Evolutionary conservation across 140 eudicot genomes (phyloP).

Genomic region (Flaveria floridana): DNA sequence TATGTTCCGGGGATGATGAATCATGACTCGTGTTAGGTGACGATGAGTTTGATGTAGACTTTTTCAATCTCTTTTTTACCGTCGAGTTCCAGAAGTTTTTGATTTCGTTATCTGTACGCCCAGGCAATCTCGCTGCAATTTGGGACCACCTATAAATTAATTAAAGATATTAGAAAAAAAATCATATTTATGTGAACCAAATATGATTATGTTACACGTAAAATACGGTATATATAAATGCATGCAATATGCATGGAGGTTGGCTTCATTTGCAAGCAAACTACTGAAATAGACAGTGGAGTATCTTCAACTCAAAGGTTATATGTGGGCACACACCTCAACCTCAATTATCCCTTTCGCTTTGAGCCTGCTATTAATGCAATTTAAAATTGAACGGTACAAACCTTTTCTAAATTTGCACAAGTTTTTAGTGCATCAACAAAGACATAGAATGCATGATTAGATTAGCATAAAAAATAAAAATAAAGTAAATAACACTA

Average conservation of each 20-base stretch:
- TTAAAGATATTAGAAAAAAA: background rate
- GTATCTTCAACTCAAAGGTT: slow-evolving; percentile 70
- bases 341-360: slow-evolving; percentile 35
- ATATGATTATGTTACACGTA: slow-evolving; percentile 34
- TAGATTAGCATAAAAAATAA: background rate
- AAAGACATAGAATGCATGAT: background rate
- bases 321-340: slow-evolving; percentile 40
- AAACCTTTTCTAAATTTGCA: background rate
- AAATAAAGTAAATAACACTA: background rate
- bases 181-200: background rate
- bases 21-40: slow-evolving; percentile 77
- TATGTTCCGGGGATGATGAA: slow-evolving; percentile 56
- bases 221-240: slow-evolving; percentile 38
- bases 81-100: slow-evolving; percentile 91
- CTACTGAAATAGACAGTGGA: slow-evolving; percentile 48
- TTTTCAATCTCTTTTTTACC: slow-evolving; percentile 72
- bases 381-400: background rate
- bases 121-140: slow-evolving; percentile 85
- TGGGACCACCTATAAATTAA: slow-evolving; percentile 76
- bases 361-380: slow-evolving; percentile 31
- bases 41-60: slow-evolving; percentile 46
- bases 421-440: slow-evolving; percentile 15
- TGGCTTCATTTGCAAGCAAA: slow-evolving; percentile 36
- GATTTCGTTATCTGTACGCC: slow-evolving; percentile 87
- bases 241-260: slow-evolving; percentile 53